Evolutionary conservation across 192 early-diverging fungal species (phyloP).

Genomic region (Coemansia sp.): DNA sequence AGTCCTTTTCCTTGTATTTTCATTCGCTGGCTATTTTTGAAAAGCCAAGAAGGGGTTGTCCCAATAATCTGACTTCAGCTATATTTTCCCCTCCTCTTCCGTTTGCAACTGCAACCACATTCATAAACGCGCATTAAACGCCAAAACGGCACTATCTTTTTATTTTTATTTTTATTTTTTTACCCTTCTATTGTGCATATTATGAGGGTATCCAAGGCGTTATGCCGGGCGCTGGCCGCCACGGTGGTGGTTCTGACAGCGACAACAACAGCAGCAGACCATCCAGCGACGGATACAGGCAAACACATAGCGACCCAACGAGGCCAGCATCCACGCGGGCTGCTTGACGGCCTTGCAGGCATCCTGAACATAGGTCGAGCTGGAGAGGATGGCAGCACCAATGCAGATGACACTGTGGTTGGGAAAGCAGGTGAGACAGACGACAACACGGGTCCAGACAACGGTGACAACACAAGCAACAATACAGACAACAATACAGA

Average conservation of each 20-base stretch:
- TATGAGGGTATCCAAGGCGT: conserved; percentile 16
- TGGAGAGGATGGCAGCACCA: background rate
- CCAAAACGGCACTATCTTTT: too few species aligned
- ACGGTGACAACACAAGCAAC: background rate
- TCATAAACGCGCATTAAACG: too few species aligned
- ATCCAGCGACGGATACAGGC: background rate
- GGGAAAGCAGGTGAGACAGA: conserved; percentile 4
- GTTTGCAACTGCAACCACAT: background rate
- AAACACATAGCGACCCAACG: too few species aligned
- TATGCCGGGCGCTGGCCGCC: conserved; percentile 38
- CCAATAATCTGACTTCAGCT: background rate
- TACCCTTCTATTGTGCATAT: background rate
- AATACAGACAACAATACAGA: conserved; percentile 7
- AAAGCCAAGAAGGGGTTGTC: background rate
- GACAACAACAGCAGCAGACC: background rate
- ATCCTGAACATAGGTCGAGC: conserved; percentile 4
- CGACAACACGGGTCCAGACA: background rate
- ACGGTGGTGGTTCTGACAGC: conserved; percentile 2
- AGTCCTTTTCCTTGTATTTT: conserved; percentile 1
- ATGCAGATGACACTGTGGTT: background rate
- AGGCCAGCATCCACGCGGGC: conserved; percentile 15
- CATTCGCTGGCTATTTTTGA: background rate
- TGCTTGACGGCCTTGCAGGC: conserved; percentile 14
- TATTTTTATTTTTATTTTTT: too few species aligned
- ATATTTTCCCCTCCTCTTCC: background rate